These are phyloP conservation scores for Saturnispora besseyi DNA, from an alignment of 805 yeast species.

Conservation along the genomic window DNA sequence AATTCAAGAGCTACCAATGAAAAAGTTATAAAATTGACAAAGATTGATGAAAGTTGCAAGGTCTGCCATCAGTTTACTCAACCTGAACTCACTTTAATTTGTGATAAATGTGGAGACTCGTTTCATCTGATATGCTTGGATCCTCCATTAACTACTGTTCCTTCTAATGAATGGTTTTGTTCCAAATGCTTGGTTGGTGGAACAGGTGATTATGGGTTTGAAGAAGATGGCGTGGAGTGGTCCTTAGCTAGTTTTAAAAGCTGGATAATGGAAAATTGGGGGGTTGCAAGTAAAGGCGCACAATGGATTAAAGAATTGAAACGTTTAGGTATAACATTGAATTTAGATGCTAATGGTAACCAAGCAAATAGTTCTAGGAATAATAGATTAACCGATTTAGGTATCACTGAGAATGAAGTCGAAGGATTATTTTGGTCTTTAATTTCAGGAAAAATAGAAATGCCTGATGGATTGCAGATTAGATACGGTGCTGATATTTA, in stretches of 20 bases:
- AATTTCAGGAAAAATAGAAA: slow-evolving; percentile 14
- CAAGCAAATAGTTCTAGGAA: not conserved
- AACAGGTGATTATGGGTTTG: slow-evolving; percentile 59
- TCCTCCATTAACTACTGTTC: slow-evolving; percentile 38
- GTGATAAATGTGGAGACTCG: slow-evolving; percentile 66
- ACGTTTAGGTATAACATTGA: not conserved
- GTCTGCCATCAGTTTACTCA: slow-evolving; percentile 40
- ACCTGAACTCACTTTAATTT: slow-evolving; percentile 43
- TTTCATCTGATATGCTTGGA: slow-evolving; percentile 61
- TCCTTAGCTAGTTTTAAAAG: slow-evolving; percentile 45
- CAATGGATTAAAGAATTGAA: slow-evolving; percentile 3
- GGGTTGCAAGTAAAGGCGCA: not conserved
- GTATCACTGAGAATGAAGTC: slow-evolving; percentile 31
- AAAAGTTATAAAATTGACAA: slow-evolving; percentile 8
- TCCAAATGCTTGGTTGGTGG: slow-evolving; percentile 71
- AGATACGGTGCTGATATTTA: slow-evolving; percentile 84
- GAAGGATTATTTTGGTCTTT: slow-evolving; percentile 63
- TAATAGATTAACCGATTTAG: not conserved
- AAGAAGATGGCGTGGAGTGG: slow-evolving; percentile 49
- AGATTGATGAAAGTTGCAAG: slow-evolving; percentile 16
- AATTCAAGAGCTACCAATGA: not conserved
- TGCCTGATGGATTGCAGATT: slow-evolving; percentile 37
- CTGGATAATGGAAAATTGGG: slow-evolving; percentile 16
- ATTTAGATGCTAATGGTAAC: not conserved
- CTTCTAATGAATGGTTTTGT: slow-evolving; percentile 69